These are phyloP conservation scores for Verticillium nonalfalfae DNA, from an alignment of 2,329 filamentous ascomycete genomes.

Conservation along the genomic window DNA sequence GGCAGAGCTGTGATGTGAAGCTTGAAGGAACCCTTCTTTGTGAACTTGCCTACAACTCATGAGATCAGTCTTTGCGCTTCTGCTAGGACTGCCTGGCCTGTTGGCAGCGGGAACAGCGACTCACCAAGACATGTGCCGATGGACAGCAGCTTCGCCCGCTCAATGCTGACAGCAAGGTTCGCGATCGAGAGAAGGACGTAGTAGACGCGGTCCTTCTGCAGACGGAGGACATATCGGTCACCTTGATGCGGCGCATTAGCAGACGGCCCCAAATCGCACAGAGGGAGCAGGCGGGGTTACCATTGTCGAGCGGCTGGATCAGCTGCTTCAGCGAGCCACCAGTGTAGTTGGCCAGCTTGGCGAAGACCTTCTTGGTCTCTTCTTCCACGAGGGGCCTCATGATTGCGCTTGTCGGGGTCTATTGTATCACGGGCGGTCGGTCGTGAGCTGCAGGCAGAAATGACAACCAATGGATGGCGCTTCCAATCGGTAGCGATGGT, in stretches of 20 bases:
- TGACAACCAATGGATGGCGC: neutral
- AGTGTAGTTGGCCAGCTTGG: slow-evolving; percentile 91
- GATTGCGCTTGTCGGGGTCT: slow-evolving; percentile 16
- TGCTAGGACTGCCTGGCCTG: neutral
- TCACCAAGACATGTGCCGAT: slow-evolving; percentile 77
- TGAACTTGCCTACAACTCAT: slow-evolving; percentile 68
- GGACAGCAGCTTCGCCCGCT: slow-evolving; percentile 74
- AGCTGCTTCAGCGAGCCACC: slow-evolving; percentile 81
- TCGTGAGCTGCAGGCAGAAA: neutral
- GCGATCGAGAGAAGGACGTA: slow-evolving; percentile 86
- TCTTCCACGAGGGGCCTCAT: slow-evolving; percentile 80
- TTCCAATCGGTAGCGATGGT: slow-evolving; percentile 2
- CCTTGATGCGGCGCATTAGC: slow-evolving; percentile 14
- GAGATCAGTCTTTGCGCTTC: neutral
- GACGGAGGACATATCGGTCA: slow-evolving; percentile 80
- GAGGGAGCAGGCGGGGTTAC: neutral
- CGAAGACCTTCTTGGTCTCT: slow-evolving; percentile 77
- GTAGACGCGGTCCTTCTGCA: slow-evolving; percentile 75
- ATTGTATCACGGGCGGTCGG: neutral
- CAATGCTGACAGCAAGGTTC: slow-evolving; percentile 82
- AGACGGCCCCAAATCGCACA: neutral
- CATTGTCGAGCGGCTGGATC: slow-evolving; percentile 55
- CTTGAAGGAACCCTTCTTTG: slow-evolving; percentile 86
- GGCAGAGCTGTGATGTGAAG: slow-evolving; percentile 85
- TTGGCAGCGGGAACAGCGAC: neutral